These are phyloP conservation scores for Limnomonas spitsbergensis DNA, from an alignment of 139 green algal species.

Conservation along the genomic window DNA sequence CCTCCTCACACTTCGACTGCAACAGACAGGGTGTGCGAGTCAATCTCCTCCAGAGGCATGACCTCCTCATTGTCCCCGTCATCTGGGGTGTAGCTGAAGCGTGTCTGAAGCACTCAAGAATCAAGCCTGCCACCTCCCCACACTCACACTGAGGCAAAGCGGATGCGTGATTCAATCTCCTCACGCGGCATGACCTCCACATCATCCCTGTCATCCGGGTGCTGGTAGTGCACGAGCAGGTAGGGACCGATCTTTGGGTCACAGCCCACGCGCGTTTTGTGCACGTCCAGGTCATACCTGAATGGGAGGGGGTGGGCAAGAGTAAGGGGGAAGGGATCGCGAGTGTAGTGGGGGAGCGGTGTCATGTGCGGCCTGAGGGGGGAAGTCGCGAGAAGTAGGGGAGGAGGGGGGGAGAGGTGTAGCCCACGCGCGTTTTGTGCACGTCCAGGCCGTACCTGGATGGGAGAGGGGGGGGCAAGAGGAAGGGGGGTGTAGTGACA, in stretches of 20 bases:
- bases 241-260: not conserved
- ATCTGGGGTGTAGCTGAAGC: too few species aligned
- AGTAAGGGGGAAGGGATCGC: not conserved
- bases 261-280: not conserved
- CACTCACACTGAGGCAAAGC: not conserved
- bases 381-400: not conserved
- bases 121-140: too few species aligned
- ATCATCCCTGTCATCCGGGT: not conserved
- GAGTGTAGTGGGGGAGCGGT: not conserved
- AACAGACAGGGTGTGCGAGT: too few species aligned
- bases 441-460: too few species aligned
- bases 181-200: not conserved
- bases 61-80: too few species aligned
- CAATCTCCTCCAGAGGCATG: too few species aligned
- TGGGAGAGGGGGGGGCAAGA: too few species aligned
- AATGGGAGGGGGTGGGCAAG: not conserved
- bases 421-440: too few species aligned
- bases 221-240: not conserved
- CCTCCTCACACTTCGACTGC: too few species aligned
- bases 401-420: too few species aligned
- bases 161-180: not conserved
- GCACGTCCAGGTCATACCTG: conserved; percentile 3
- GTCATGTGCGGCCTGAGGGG: not conserved
- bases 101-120: too few species aligned
- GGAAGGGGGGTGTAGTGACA: too few species aligned